A percentile compares a stretch with the other conserved stretches of the same genome.
Conservation (phyloP, 179 eudicot genomes). For the Sideroxylon spinosum region DNA sequence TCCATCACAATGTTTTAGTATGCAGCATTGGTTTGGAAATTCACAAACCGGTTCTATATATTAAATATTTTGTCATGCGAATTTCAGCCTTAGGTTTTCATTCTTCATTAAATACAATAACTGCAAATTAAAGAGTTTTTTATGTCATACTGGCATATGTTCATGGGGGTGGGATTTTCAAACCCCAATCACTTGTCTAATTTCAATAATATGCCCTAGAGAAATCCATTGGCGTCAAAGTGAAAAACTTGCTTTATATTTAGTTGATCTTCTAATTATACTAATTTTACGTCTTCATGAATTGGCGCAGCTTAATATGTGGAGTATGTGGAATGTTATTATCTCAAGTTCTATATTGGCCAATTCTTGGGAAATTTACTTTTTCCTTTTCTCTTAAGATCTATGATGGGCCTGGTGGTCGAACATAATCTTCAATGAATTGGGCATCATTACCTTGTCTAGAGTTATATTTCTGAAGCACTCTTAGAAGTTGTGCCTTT, state of each 20-base stretch:
- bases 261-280: no score
- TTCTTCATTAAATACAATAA: not conserved
- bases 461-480: not conserved
- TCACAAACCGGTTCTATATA: not conserved
- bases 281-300: not conserved
- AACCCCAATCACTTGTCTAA: not conserved
- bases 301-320: not conserved
- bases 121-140: not conserved
- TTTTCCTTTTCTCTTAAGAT: not conserved
- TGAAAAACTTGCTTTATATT: no score
- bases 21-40: not conserved
- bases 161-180: not conserved
- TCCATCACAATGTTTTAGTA: no score
- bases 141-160: not conserved
- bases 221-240: no score
- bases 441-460: not conserved
- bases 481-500: not conserved
- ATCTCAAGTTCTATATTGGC: not conserved
- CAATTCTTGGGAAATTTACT: not conserved
- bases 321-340: not conserved
- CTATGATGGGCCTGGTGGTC: not conserved
- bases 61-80: not conserved
- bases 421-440: not conserved
- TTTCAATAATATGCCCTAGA: not conserved
- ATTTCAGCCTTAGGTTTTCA: not conserved